A percentile compares a stretch with the other conserved stretches of the same genome.
These are phyloP conservation scores for Atkinsonella hypoxylon DNA, from an alignment of 2,329 filamentous ascomycete genomes.

Conservation along the genomic window DNA sequence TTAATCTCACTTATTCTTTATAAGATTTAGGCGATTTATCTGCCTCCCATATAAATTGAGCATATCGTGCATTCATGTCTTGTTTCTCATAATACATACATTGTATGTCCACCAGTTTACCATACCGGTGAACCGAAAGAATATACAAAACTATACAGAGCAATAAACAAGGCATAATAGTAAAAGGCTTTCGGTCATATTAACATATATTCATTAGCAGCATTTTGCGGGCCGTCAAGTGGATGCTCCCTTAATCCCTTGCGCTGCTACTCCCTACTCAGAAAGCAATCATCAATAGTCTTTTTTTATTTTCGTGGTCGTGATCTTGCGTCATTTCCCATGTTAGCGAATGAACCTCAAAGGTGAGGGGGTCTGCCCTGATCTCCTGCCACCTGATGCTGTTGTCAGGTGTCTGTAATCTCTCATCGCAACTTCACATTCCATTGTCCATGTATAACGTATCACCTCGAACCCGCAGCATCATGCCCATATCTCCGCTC, in stretches of 20 bases:
- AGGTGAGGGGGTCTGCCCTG: not conserved
- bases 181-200: slow-evolving; percentile 15
- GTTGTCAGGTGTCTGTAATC: not conserved
- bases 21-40: not conserved
- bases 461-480: slow-evolving; percentile 34
- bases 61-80: slow-evolving; percentile 3
- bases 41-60: not conserved
- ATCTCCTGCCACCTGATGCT: not conserved
- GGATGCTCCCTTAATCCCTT: slow-evolving; percentile 17
- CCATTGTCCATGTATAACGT: slow-evolving; percentile 38
- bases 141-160: not conserved
- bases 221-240: slow-evolving; percentile 11
- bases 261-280: slow-evolving; percentile 10
- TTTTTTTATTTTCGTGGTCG: not conserved
- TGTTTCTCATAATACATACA: slow-evolving; percentile 1
- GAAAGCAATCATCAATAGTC: slow-evolving; percentile 1
- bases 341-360: not conserved
- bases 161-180: not conserved
- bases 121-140: not conserved
- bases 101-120: not conserved
- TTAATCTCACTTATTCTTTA: slow-evolving; percentile 3
- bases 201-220: slow-evolving; percentile 19
- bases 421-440: not conserved
- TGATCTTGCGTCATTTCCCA: not conserved
- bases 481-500: slow-evolving; percentile 31